Evolutionary conservation across 768 basidiomycete species (phyloP), one percentile per base, ranked within the genome.

Genomic region (Boletus rubropictus): DNA sequence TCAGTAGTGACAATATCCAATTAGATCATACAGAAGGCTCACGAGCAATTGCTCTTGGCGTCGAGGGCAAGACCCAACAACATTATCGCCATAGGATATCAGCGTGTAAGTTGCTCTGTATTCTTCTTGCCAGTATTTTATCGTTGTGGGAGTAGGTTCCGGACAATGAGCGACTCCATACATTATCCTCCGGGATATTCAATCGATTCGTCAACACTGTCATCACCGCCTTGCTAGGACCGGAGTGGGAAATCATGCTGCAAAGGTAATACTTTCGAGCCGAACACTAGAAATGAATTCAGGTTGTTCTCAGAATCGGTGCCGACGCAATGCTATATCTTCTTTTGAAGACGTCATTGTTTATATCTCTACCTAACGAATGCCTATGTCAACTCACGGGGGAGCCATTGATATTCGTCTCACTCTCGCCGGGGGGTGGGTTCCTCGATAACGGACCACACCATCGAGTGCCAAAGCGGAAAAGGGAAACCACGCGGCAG

Each of bases 311-410:
- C 53, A 94, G 93, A 53, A 77, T 90, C 7, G 92, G 93, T 0
- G 80, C 80, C 33, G 80, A 81, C 54, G 76, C 78, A 1, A 84
- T 95, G 76, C 62, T 86, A 27, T 83, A 92, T 61, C 71, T 98
- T 9, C 76, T 98, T 15, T 73, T 82, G 3, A 76, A 84, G 46
- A 82, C 84, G 0, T 85, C 81, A 9, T 51, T 94, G 15, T 97
- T 92, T 61, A 59, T 86, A 14, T 71, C 85, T 2, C 66, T 96
- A 18, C 86, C 86, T 0, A 95, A 96, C 58, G 81, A 79, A 17
- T 94, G 90, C 59, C 76, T 84, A 31, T 86, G 86, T 51, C 94
- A 98, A 64, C 62, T 96, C 48, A 79, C 84, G 0, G 94, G 94
- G 4, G 71, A 72, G 29, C 83, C 87, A 0, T 62, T 95, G 20